phyloP scores from a whole-genome alignment of 495 filamentous ascomycete species.

The Hypoxylon cercidicola region DNA sequence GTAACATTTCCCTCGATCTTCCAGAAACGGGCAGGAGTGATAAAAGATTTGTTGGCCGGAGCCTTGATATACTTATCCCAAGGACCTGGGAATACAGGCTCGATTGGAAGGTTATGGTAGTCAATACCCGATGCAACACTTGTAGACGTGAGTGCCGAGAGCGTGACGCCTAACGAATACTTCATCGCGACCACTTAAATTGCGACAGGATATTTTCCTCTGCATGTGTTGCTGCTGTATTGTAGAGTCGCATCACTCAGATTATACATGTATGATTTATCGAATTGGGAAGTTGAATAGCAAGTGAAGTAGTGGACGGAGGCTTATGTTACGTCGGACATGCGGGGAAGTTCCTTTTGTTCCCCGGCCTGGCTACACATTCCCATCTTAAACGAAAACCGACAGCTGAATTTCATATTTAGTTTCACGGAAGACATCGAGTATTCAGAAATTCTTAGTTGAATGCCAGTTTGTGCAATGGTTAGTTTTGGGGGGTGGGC shows the following conservation, averaged over 20 bases:
- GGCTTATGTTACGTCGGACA: background rate
- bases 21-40: slow-evolving; percentile 38
- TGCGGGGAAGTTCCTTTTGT: background rate
- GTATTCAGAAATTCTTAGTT: too few species aligned
- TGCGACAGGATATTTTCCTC: background rate
- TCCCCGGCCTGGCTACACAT: background rate
- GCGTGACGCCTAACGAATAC: background rate
- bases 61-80: slow-evolving; percentile 52
- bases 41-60: slow-evolving; percentile 45
- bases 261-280: background rate
- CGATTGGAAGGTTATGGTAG: slow-evolving; percentile 39
- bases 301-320: background rate
- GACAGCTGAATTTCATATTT: background rate
- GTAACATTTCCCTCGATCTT: slow-evolving; percentile 41
- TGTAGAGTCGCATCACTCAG: background rate
- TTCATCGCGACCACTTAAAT: background rate
- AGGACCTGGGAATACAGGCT: slow-evolving; percentile 48
- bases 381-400: background rate
- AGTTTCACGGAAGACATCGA: background rate
- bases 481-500: slow-evolving; percentile 35
- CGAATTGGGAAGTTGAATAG: background rate
- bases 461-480: slow-evolving; percentile 8
- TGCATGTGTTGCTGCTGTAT: background rate
- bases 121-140: slow-evolving; percentile 27
- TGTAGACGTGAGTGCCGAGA: background rate